Base-by-base conservation (phyloP, 2,329 filamentous ascomycete genomes). In the Beauveria australis region DNA sequence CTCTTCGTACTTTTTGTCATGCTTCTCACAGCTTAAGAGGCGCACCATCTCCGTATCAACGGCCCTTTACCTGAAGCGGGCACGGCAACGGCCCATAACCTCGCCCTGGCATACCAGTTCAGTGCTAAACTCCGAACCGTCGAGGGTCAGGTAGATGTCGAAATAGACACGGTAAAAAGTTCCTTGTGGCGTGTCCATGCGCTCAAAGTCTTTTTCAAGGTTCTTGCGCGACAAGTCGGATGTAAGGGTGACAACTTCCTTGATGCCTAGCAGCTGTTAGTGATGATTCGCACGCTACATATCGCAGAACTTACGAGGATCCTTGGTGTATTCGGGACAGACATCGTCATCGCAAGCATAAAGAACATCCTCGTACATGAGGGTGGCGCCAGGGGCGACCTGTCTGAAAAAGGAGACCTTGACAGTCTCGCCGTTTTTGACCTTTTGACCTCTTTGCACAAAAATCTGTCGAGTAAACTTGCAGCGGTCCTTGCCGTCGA, bases 401-500 rank as follows among this genome's bases (percentile, higher is more conserved):
- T 97, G 94, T 74, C 94, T 83, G 86, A 99, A 97, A 78, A 97
- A 97, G 10, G 91, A 96, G 49, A 97, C 94, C 81, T 97, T 97
- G 77, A 97, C 93, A 1, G 94, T 93, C 77, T 99, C 94, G 69
- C 94, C 94, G 74, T 96, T 97, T 87, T 97, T 97, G 76, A 99
- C 92, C 74, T 95, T 89, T 75, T 99, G 94, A 18, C 94, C 94
- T 79, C 97, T 97, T 71, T 97, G 94, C 65, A 99, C 93, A 68
- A 97, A 99, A 61, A 99, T 97, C 73, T 99, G 94, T 59, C 94
- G 82, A 1, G 94, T 97, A 73, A 97, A 97, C 78, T 97, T 97
- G 88, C 94, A 99, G 63, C 94, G 86, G 71, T 99, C 94, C 75
- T 97, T 96, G 70, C 94, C 94, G 69, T 99, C 94, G 61, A 99